Evolutionary conservation across 2,329 filamentous ascomycete genomes (phyloP), one percentile per base, ranked within the genome.

Genomic region (Cephalotrichum gorgonifer): DNA sequence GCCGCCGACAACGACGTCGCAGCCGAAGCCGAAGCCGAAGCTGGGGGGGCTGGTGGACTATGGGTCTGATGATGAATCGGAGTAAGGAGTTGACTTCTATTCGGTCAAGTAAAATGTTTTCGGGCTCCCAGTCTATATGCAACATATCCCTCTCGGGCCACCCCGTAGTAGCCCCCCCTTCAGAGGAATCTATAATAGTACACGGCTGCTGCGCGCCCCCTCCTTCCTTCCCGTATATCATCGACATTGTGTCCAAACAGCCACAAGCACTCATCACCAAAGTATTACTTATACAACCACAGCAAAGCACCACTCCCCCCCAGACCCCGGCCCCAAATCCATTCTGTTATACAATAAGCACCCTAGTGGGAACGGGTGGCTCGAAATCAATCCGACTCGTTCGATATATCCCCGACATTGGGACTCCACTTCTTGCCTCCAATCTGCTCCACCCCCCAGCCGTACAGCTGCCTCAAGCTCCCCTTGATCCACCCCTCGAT

Each of bases 401-500:
- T 49, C 12, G 47, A 62, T 49, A 69, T 50, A 51, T 66, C 62
- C 27, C 69, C 67, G 9, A 71, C 64, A 30, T 69, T 69, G 43
- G 66, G 63, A 17, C 60, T 63, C 54, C 63, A 65, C 48, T 69
- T 69, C 12, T 44, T 44, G 33, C 61, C 58, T 30, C 63, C 62
- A 47, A 67, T 68, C 30, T 65, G 63, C n/a, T 58, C 55, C 25
- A 64, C 64, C 3, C 71, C 69, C 74, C 76, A 81, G 25, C 69
- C 69, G 56, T 68, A 78, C 27, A 81, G 51, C 51, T 69, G 67
- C 47, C 79, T 69, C 44, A 83, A 50, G 51, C 71, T 72, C 27
- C 79, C 76, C 67, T 83, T 85, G 57, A 80, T 74, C 73, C 80
- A 82, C 17, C 83, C 84, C 63, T 86, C 79, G 52, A 88, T 67